Evolutionary conservation across 2,329 filamentous ascomycete genomes (phyloP), one percentile per base, ranked within the genome.

Genomic region (Fusarium sarcochroum): DNA sequence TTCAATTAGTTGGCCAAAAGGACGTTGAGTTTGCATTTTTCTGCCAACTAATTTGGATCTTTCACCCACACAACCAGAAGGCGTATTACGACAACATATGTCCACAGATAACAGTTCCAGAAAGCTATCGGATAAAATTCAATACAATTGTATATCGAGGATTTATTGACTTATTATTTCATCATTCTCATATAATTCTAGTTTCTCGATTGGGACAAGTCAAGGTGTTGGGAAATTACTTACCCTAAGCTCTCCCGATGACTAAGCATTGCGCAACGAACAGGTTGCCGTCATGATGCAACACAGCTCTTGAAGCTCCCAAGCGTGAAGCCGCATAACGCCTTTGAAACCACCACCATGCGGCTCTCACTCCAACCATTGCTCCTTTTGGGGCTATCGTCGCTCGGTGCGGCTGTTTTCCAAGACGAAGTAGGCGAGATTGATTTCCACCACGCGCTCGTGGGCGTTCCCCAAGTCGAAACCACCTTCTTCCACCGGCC

Each of bases 401-500:
- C 80, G 48, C 73, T 82, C 47, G 82, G 87, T 51, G 73, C 72
- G 8, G 93, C 94, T 69, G 89, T 98, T 63, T 97, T 94, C 82
- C 86, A 88, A 72, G 96, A 99, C 77, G 95, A 99, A 80, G 94
- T 97, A 71, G 94, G 90, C 82, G 87, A 93, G 74, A 88, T 97
- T 78, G 96, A 99, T 81, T 98, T 94, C 83, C 95, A 98, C 81
- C 90, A 97, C 82, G 89, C 93, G 69, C 90, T 98, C 48, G 84
- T 99, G 75, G 96, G 96, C 75, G 82, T 93, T 37, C 94, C 96
- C 55, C 91, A 91, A 78, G 84, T 88, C 77, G 89, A 93, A 67
- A 92, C 93, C 64, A 98, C 95, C 72, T 97, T 98, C 86, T 98
- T 98, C 88, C 93, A 98, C 82, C 91, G 90, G 72, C 95, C 96